Percentiles rank a stretch among this genome's conserved stretches.
Evolutionary conservation across 192 early-diverging fungal genomes (phyloP).

Genomic region (Podila horticola): DNA sequence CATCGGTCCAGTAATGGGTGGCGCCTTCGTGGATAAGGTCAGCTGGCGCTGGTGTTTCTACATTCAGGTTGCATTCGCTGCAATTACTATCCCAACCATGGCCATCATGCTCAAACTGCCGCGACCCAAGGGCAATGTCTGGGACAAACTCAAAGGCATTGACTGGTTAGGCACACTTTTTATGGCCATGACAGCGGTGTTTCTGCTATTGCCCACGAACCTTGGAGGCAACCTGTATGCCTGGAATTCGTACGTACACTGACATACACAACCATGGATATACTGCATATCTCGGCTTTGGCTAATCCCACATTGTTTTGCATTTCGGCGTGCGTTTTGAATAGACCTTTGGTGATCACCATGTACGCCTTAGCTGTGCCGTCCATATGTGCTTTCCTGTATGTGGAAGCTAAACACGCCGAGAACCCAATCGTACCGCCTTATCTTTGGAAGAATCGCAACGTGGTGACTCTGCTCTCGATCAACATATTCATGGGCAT

Average conservation of each 20-base stretch:
- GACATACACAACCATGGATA: no score
- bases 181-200: conserved; percentile 57
- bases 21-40: conserved; percentile 76
- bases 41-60: conserved; percentile 72
- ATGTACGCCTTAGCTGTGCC: conserved; percentile 59
- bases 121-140: conserved; percentile 57
- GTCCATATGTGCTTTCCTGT: conserved; percentile 61
- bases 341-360: conserved; percentile 60
- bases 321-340: conserved; percentile 54
- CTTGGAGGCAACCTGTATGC: conserved; percentile 75
- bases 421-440: conserved; percentile 80
- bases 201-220: conserved; percentile 75
- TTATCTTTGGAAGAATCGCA: conserved; percentile 72
- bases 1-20: conserved; percentile 85
- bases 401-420: conserved; percentile 72
- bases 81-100: conserved; percentile 68
- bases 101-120: conserved; percentile 71
- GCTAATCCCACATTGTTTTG: conserved; percentile 32
- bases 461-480: conserved; percentile 65
- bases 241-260: conserved; percentile 68
- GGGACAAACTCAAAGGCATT: conserved; percentile 72
- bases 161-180: conserved; percentile 72
- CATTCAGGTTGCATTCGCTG: conserved; percentile 75
- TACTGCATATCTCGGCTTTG: no score
- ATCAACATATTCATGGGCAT: conserved; percentile 72